These are phyloP conservation scores for Dunaliella primolecta DNA, from an alignment of 139 green algal species.

Conservation along the genomic window DNA sequence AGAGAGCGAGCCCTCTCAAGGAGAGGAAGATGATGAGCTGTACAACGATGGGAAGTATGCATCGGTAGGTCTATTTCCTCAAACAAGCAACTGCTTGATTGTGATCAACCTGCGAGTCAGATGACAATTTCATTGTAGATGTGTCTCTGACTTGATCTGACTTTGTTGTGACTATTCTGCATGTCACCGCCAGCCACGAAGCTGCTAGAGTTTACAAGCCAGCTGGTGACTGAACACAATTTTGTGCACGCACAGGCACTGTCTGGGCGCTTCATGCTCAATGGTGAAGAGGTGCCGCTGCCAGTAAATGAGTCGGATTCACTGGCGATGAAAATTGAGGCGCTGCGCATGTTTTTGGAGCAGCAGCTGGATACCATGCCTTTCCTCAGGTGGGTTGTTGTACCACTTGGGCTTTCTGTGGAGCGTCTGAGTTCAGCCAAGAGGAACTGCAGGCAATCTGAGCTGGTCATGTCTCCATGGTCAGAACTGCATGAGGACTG, in stretches of 20 bases:
- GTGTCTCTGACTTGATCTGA: no score
- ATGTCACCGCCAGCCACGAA: no score
- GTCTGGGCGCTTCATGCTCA: constrained; percentile 53
- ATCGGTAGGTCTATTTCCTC: background rate
- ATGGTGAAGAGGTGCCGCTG: constrained; percentile 48
- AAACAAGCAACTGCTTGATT: no score
- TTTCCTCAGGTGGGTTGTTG: constrained; percentile 56
- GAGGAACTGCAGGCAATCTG: no score
- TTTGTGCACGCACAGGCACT: constrained; percentile 38
- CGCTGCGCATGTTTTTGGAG: constrained; percentile 56
- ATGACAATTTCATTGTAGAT: no score
- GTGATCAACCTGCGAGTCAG: no score
- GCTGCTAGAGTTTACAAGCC: no score
- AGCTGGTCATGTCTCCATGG: no score
- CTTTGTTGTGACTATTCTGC: no score
- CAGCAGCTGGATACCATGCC: constrained; percentile 36
- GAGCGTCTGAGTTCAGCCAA: no score
- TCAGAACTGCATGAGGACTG: background rate
- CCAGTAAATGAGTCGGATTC: constrained; percentile 36
- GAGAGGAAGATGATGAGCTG: background rate
- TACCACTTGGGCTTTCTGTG: no score
- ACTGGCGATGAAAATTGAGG: constrained; percentile 42
- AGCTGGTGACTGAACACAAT: no score
- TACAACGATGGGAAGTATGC: background rate
- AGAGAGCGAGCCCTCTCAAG: background rate